Evolutionary conservation across 106 monocot genomes (phyloP).

Genomic region (Gastrodia elata): DNA sequence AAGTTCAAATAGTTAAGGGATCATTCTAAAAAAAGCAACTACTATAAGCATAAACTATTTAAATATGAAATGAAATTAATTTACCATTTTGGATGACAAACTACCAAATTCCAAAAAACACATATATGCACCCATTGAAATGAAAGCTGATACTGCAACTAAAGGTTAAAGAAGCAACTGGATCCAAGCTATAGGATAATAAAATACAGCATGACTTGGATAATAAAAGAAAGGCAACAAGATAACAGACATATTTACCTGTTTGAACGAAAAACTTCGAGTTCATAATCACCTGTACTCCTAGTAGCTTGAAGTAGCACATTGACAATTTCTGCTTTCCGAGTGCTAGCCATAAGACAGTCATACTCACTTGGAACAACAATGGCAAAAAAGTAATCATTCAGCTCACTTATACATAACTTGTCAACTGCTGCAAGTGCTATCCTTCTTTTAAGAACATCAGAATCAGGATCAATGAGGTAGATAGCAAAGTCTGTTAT

Average conservation of each 20-base stretch:
- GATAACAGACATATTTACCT: constrained; percentile 28
- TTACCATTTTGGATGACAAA: neutral
- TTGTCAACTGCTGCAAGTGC: constrained; percentile 71
- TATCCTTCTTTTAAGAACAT: constrained; percentile 70
- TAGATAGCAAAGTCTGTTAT: constrained; percentile 89
- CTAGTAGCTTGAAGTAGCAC: constrained; percentile 62
- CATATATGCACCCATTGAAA: neutral
- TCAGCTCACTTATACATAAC: constrained; percentile 63
- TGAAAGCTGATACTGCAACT: neutral
- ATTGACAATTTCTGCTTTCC: constrained; percentile 67
- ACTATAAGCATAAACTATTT: neutral
- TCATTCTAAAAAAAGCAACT: too few species aligned
- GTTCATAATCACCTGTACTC: constrained; percentile 42
- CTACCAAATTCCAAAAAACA: neutral
- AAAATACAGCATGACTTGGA: neutral
- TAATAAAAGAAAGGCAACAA: neutral
- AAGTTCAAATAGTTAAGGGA: too few species aligned
- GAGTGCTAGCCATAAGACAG: constrained; percentile 80
- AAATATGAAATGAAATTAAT: neutral
- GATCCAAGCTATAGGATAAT: neutral
- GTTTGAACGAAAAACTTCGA: constrained; percentile 55
- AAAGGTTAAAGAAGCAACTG: neutral
- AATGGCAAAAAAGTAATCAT: constrained; percentile 84
- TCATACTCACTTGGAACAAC: constrained; percentile 88
- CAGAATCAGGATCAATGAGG: constrained; percentile 65